Evolutionary conservation across 805 yeast species (phyloP), one percentile per base, ranked within the genome.

Genomic region (Cyberlindnera nakhonratchasimensis): DNA sequence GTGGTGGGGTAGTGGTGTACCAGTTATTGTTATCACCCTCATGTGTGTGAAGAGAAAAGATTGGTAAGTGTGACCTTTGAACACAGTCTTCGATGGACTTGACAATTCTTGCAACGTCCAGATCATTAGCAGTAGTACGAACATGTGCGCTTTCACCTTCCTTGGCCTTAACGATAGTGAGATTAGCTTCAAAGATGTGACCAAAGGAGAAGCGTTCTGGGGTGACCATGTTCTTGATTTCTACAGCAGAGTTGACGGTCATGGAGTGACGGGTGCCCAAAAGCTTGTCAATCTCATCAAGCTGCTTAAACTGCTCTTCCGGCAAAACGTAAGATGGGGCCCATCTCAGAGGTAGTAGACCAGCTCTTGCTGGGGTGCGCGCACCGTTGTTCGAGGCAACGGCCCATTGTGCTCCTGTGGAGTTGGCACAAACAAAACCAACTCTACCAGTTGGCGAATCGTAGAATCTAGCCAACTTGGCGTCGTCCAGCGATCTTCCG

Each of bases 21-120:
- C 68, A 50, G 52, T 63, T 56, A 56, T 63, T 53, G 45, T 47
- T 48, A 41, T 52, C 50, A 35, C 62, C 62, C 41, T 53, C 64
- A 34, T 58, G 62, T 12, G 62, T 58, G 38, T 58, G 62, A 9
- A 56, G 32, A 3, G 58, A 44, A 20, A 58, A 54, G 39, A 58
- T 49, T 39, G 56, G 56, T 40, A 53, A 47, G 38, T 58, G 56
- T 3, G 58, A 53, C 53, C 65, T 51, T 42, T 46, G 49, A 14
- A 47, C 50, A 28, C 54, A 33, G 43, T 54, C 57, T 41, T 53
- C 55, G 6, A 51, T 43, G 39, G 57, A 49, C 36, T 42, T 56
- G n/a, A 55, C 31, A 29, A 53, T 38, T 22, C 47, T 56, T 11
- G 44, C 47, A 19, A 53, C 59, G 48, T 52, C 60, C 8, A 31